Percentiles rank a stretch among this genome's conserved stretches.
Conservation (phyloP, 2,329 filamentous ascomycete genomes). For the Xylariaceae sp. region DNA sequence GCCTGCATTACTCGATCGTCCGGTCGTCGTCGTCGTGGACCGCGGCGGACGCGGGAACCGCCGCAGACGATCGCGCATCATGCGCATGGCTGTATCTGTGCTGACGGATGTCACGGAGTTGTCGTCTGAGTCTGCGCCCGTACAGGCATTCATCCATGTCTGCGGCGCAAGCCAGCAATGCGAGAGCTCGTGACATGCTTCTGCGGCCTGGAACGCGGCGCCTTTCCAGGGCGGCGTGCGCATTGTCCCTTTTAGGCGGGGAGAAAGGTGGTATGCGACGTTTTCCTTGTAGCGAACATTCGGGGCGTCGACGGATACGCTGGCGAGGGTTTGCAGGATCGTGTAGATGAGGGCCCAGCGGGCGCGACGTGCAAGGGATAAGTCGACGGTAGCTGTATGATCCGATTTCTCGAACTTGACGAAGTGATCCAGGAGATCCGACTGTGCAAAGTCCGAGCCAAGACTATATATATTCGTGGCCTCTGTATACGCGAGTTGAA, state of each 20-base stretch:
- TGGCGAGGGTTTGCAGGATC: constrained; percentile 54
- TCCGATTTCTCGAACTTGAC: constrained; percentile 53
- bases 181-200: constrained; percentile 45
- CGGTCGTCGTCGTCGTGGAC: constrained; percentile 12
- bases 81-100: constrained; percentile 21
- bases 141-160: constrained; percentile 34
- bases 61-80: constrained; percentile 26
- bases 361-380: constrained; percentile 50
- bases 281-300: constrained; percentile 45
- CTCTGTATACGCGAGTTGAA: constrained; percentile 54
- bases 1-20: constrained; percentile 16
- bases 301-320: constrained; percentile 53
- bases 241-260: constrained; percentile 46
- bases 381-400: constrained; percentile 45
- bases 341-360: constrained; percentile 59
- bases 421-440: constrained; percentile 51
- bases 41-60: constrained; percentile 24
- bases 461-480: constrained; percentile 55
- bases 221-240: constrained; percentile 52
- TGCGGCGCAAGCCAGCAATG: constrained; percentile 47
- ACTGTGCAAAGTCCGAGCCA: constrained; percentile 48
- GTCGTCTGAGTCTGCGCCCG: constrained; percentile 23
- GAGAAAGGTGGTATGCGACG: constrained; percentile 54
- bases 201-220: constrained; percentile 23
- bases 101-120: constrained; percentile 15